Base-by-base conservation (phyloP, 2,329 filamentous ascomycete species). In the Sporothrix humicola region DNA sequence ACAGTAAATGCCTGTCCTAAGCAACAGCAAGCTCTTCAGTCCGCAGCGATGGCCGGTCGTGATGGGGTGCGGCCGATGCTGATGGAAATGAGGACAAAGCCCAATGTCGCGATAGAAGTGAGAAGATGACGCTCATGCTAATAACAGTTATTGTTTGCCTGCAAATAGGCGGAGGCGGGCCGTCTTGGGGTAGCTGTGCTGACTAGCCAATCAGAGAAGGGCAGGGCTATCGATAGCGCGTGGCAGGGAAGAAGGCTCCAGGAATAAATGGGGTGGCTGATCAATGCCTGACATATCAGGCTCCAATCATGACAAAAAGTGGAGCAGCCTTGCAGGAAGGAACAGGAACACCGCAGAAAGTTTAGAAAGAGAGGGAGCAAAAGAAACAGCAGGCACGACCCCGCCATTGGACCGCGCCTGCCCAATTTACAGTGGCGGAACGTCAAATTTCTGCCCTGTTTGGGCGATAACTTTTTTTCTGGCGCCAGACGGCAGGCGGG, bases 251-350 rank as follows among this genome's bases (percentile, higher is more conserved):
- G 42, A 48, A 65, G 61, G 61, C 61, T 65, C 59, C 59, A 65
- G 59, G 59, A 23, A 42, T 44, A 20, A 44, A 65, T 59, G 59
- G 59, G 17, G 61, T 66, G 61, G 61, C 50, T n/a, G 31, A 69
- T 37, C 15, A 70, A 20, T 58, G 72, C 72, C 73, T 73, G 52
- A 73, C 69, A 72, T 59, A 73, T 73, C 72, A 71, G 72, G 72
- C 48, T 17, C 9, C 44, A 4, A 73, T 23, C n/a, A 17, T 54
- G 46, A 31, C 63, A 69, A 46, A 17, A 26, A 3, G 61, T 65
- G 42, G 61, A 23, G 20, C 61, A 5, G 20, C n/a, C 42, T 15
- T 15, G n/a, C 42, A 46, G 17, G 9, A 58, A 7, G 42, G 3
- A 44, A 15, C 15, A 12, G 54, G 8, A 63, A 23, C 26, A 17